These are phyloP conservation scores for Litsea cubeba DNA, from an alignment of 164 flowering plant genomes.

Conservation along the genomic window DNA sequence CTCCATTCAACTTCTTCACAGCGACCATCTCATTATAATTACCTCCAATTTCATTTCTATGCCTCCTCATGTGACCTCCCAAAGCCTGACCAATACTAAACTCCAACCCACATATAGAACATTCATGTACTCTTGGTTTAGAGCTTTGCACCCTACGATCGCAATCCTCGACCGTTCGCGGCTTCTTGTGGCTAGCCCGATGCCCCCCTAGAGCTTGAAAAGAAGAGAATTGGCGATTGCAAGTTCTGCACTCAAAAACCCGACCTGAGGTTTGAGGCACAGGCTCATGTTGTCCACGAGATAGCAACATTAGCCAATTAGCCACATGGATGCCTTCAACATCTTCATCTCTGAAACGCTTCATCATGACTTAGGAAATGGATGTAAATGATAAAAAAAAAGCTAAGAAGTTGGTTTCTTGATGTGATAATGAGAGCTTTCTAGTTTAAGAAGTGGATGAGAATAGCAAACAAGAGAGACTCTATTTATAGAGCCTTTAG, in stretches of 20 bases:
- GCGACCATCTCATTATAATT: conserved; percentile 1
- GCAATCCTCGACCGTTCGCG: conserved; percentile 24
- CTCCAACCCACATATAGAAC: conserved; percentile 65
- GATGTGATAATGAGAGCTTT: neutral
- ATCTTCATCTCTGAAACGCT: conserved; percentile 29
- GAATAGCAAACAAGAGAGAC: neutral
- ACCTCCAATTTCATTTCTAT: conserved; percentile 23
- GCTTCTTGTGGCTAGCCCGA: conserved; percentile 88
- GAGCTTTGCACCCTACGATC: neutral
- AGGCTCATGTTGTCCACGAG: conserved; percentile 13
- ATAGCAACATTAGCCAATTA: conserved; percentile 54
- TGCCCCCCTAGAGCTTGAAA: conserved; percentile 93
- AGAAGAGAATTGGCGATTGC: conserved; percentile 68
- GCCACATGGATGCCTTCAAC: conserved; percentile 43
- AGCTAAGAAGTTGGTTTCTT: neutral
- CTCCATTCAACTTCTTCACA: conserved; percentile 25
- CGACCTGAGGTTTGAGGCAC: conserved; percentile 17
- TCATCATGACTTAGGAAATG: conserved; percentile 3
- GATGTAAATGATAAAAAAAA: neutral
- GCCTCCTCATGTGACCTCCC: conserved; percentile 80
- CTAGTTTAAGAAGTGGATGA: neutral
- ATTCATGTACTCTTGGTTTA: conserved; percentile 61
- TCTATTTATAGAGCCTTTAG: neutral
- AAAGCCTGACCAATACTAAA: conserved; percentile 70
- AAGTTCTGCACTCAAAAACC: conserved; percentile 82